A percentile compares a stretch with the other conserved stretches of the same genome.
phyloP scores from a whole-genome alignment of 2,329 filamentous ascomycete genomes.

The Xylaria sp. region DNA sequence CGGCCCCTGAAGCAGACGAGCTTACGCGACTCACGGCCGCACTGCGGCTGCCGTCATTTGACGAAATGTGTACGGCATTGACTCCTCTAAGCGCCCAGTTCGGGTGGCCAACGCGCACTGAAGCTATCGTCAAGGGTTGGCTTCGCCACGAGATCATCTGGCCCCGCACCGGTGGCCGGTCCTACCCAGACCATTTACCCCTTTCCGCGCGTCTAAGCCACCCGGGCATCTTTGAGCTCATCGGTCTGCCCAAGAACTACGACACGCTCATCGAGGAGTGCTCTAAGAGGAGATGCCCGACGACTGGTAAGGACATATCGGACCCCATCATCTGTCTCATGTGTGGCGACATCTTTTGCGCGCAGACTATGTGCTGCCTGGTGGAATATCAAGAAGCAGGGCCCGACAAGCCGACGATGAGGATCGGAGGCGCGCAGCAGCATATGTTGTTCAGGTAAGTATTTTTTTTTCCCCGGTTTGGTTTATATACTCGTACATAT shows the following conservation, averaged over 20 bases:
- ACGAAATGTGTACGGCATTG: slow-evolving; percentile 72
- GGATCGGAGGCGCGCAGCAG: slow-evolving; percentile 84
- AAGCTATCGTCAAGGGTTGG: slow-evolving; percentile 67
- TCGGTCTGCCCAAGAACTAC: slow-evolving; percentile 89
- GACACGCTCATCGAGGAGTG: slow-evolving; percentile 92
- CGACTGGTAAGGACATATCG: slow-evolving; percentile 85
- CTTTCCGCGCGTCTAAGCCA: slow-evolving; percentile 65
- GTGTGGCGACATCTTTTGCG: slow-evolving; percentile 96
- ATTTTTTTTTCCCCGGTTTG: slow-evolving; percentile 3
- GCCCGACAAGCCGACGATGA: slow-evolving; percentile 44
- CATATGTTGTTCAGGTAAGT: slow-evolving; percentile 79
- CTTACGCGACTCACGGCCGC: slow-evolving; percentile 78
- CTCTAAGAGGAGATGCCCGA: slow-evolving; percentile 80
- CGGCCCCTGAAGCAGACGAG: slow-evolving; percentile 70
- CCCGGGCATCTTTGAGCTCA: slow-evolving; percentile 89
- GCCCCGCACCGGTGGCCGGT: slow-evolving; percentile 20
- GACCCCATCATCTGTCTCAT: slow-evolving; percentile 93
- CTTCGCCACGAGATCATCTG: slow-evolving; percentile 63
- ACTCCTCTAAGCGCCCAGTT: slow-evolving; percentile 47
- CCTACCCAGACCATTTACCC: slow-evolving; percentile 31
- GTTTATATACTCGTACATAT: background rate
- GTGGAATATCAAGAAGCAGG: slow-evolving; percentile 56
- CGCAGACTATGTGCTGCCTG: slow-evolving; percentile 89
- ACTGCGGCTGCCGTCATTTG: slow-evolving; percentile 75
- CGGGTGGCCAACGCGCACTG: slow-evolving; percentile 53